A percentile compares a stretch with the other conserved stretches of the same genome.
Evolutionary conservation across 345 rosid species (phyloP).

Genomic region (Capsella bursapastoris): DNA sequence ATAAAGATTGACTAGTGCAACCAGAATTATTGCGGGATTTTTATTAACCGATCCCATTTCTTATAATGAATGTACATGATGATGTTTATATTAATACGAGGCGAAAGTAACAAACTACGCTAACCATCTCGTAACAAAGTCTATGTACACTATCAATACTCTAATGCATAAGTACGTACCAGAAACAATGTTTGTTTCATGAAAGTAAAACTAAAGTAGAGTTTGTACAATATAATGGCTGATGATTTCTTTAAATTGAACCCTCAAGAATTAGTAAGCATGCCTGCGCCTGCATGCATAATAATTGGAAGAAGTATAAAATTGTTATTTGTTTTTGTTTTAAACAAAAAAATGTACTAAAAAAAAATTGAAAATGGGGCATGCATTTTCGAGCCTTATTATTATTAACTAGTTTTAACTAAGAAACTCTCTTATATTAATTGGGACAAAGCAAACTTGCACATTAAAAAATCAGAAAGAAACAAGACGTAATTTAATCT

Average conservation of each 20-base stretch:
- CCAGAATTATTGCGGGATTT: too few relatives aligned
- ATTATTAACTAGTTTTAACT: not conserved
- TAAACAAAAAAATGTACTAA: too few relatives aligned
- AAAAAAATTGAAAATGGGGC: not conserved
- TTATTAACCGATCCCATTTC: too few relatives aligned
- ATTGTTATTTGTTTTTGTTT: not conserved
- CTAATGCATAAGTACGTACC: not conserved
- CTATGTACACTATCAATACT: not conserved
- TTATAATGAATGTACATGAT: too few relatives aligned
- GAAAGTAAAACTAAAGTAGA: not conserved
- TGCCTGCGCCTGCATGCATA: conserved; percentile 22
- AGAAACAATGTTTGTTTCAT: not conserved
- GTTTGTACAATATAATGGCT: not conserved
- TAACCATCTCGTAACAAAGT: not conserved
- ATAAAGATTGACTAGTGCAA: too few relatives aligned
- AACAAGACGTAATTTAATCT: conserved; percentile 12
- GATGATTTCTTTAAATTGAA: not conserved
- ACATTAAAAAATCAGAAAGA: conserved; percentile 32
- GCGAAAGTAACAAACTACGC: too few relatives aligned
- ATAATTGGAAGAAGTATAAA: conserved; percentile 15
- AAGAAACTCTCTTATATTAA: conserved; percentile 2
- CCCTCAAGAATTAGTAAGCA: not conserved
- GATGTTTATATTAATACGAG: too few relatives aligned
- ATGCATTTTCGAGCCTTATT: not conserved
- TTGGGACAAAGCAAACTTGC: conserved; percentile 35